Conservation (phyloP, 139 green algal genomes). For the Closterium sp. region DNA sequence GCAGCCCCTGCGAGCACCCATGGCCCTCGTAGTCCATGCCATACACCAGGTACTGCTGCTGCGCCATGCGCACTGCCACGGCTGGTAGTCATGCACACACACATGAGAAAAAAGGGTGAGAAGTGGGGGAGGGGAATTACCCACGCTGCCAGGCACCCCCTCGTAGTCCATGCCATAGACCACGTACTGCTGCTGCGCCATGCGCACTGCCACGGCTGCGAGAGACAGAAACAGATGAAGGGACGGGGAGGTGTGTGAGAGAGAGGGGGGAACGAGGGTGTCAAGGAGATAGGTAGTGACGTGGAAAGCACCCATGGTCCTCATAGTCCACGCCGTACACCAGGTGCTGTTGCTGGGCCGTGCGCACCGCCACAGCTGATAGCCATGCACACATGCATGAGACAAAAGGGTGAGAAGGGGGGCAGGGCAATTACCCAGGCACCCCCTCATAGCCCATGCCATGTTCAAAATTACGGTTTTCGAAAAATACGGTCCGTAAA, state of each 20-base stretch:
- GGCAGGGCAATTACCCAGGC: no score
- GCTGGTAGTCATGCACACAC: neutral
- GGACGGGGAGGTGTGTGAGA: no score
- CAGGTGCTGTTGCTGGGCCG: conserved; percentile 18
- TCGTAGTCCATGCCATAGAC: conserved; percentile 43
- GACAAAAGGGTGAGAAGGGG: neutral
- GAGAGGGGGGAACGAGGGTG: no score
- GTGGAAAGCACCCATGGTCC: conserved; percentile 26
- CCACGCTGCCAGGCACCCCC: no score
- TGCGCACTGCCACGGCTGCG: neutral
- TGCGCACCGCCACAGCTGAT: conserved; percentile 16
- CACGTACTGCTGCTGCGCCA: neutral
- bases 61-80: conserved; percentile 21
- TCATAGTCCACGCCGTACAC: conserved; percentile 41
- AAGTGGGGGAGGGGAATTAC: no score
- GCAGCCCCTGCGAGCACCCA: neutral
- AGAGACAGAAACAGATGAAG: no score
- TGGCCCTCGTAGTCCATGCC: conserved; percentile 13
- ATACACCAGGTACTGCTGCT: conserved; percentile 22
- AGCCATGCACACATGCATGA: neutral
- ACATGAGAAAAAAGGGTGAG: neutral
- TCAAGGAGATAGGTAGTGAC: no score
- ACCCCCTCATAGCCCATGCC: conserved; percentile 46
- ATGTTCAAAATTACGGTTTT: no score
- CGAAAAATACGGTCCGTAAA: no score